Base-by-base conservation (phyloP, 495 filamentous ascomycete species). In the Trichoderma parareesei region DNA sequence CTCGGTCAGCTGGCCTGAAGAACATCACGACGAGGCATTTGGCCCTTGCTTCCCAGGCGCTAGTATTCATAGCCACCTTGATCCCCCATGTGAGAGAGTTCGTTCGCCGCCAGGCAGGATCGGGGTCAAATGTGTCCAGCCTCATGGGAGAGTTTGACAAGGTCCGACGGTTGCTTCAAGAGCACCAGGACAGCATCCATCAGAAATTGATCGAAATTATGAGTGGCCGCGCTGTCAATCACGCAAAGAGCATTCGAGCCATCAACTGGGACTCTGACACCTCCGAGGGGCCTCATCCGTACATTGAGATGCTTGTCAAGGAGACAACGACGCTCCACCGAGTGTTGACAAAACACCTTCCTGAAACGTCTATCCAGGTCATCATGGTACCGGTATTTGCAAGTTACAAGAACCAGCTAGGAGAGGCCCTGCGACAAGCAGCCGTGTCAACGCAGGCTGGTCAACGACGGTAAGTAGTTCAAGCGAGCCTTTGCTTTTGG, bases 11-110 rank as follows among this genome's bases (percentile, higher is more conserved):
- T 5, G 94, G 94, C 1, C 77, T 99, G 10, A 96, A 92, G 71
- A 96, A 96, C 68, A 99, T 99, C 70, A 97, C 91, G 2, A 95
- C 94, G 0, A 94, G 93, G 69, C 93, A 99, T 76, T 85, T 99
- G 7, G 93, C 94, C 0, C 84, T 98, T 38, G 92, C 95, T 9
- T 92, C 90, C 2, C 95, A 97, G 74, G 88, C 93, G 0, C 75
- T 97, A 35, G 88, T 89, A 64, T 97, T 99, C 70, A 87, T 98
- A 46, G 88, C 90, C 37, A 86, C 89, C 1, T 76, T 97, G 5
- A 89, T 97, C 10, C 94, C 95, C 0, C 92, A 98, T 71, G 84
- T 97, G 27, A 85, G 94, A 2, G 94, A 98, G 72, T 95, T 94
- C 66, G 85, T 93, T 27, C 86, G 95, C 2, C 86, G 94, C 8